Evolutionary conservation across 176 grass and related monocot species (phyloP).

Genomic region (Raddia guianensis): DNA sequence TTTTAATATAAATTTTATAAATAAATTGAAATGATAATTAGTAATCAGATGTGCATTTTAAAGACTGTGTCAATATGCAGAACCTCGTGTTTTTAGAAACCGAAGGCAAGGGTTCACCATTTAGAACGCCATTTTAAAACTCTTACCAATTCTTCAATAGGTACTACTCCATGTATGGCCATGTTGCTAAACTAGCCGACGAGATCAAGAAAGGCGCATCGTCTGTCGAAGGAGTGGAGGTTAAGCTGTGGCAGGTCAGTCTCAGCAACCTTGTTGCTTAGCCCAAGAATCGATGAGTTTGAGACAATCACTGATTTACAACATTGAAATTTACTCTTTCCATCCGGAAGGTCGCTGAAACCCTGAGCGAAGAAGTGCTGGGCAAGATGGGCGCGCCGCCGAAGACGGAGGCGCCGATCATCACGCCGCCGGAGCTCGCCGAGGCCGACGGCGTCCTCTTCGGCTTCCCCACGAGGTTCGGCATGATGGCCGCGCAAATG

Average conservation of each 20-base stretch:
- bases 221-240: slow-evolving; percentile 78
- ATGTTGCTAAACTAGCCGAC: slow-evolving; percentile 82
- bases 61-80: too few relatives aligned
- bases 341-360: slow-evolving; percentile 52
- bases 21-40: too few relatives aligned
- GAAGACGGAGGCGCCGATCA: slow-evolving; percentile 46
- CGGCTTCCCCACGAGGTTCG: slow-evolving; percentile 58
- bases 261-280: background rate
- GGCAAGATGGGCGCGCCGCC: slow-evolving; percentile 73
- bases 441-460: slow-evolving; percentile 58
- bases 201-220: slow-evolving; percentile 82
- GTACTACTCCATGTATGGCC: slow-evolving; percentile 84
- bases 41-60: too few relatives aligned
- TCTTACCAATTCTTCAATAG: slow-evolving; percentile 35
- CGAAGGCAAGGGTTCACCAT: background rate
- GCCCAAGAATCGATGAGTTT: background rate
- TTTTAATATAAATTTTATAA: too few relatives aligned
- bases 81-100: too few relatives aligned
- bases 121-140: slow-evolving; percentile 5
- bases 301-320: background rate
- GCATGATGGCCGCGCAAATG: slow-evolving; percentile 62
- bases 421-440: slow-evolving; percentile 49
- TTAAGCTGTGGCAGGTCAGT: slow-evolving; percentile 86
- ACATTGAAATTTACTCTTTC: background rate
- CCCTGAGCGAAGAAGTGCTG: slow-evolving; percentile 53